Evolutionary conservation across 73 alveolate genomes (phyloP).

Genomic region (Paramecium primaurelia): DNA sequence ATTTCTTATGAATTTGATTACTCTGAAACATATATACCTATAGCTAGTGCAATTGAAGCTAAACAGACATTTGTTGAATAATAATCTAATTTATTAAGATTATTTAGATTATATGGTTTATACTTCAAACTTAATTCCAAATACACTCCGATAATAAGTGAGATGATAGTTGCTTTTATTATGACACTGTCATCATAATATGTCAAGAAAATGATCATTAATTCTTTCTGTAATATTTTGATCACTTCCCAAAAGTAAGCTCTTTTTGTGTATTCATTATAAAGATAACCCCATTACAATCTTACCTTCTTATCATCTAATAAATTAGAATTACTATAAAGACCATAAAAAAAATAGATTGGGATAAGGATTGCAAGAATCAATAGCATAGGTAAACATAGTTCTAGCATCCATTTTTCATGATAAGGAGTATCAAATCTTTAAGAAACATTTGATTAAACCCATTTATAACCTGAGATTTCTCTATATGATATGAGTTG

Average conservation of each 20-base stretch:
- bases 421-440: background rate
- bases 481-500: background rate
- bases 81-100: background rate
- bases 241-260: conserved; percentile 47
- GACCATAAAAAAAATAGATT: background rate
- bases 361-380: background rate
- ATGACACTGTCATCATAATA: conserved; percentile 9
- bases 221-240: background rate
- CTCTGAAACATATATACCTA: background rate
- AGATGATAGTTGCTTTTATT: background rate
- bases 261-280: background rate
- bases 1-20: background rate
- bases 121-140: background rate
- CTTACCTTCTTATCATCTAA: background rate
- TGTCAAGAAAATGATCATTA: background rate
- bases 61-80: background rate
- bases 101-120: background rate
- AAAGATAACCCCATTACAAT: background rate
- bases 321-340: background rate
- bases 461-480: background rate
- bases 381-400: background rate
- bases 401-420: background rate
- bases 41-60: background rate
- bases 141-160: background rate
- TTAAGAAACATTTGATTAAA: background rate